Evolutionary conservation across 129 eudicot species (phyloP).

Genomic region (Flaveria bidentis): DNA sequence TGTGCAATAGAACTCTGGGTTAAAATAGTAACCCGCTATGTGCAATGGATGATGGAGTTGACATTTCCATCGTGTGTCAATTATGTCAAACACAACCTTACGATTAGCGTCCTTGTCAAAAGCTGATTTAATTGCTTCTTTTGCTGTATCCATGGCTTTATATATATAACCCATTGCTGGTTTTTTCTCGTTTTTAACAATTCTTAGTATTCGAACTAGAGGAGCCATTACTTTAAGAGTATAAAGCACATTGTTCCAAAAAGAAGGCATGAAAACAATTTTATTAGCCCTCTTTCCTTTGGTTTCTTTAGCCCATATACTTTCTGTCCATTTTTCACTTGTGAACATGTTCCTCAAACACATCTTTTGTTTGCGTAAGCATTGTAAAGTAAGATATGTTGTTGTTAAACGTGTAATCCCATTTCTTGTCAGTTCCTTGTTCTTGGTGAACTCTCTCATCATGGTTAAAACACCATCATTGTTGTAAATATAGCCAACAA

Average conservation of each 20-base stretch:
- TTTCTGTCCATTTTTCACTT: not conserved
- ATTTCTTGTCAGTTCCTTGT: not conserved
- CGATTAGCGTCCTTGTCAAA: not conserved
- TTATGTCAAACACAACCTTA: not conserved
- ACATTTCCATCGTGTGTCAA: slow-evolving; percentile 8
- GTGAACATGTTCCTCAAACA: slow-evolving; percentile 2
- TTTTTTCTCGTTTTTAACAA: slow-evolving; percentile 17
- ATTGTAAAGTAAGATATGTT: not conserved
- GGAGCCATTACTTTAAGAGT: slow-evolving; percentile 9
- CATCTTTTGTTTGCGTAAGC: not conserved
- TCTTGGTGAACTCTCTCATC: not conserved
- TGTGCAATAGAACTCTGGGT: slow-evolving; percentile 9
- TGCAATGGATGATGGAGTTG: slow-evolving; percentile 18
- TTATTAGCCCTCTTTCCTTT: not conserved
- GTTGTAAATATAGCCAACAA: not conserved
- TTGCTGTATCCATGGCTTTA: slow-evolving; percentile 8
- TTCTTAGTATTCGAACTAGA: not conserved
- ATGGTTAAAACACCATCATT: not conserved
- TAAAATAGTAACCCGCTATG: slow-evolving; percentile 15
- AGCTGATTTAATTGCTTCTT: not conserved
- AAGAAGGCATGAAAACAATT: not conserved
- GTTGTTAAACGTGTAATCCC: slow-evolving; percentile 1
- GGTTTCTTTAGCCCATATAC: not conserved
- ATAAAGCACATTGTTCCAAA: slow-evolving; percentile 10
- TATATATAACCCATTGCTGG: slow-evolving; percentile 22